Evolutionary conservation across 495 filamentous ascomycete species (phyloP), one percentile per base, ranked within the genome.

Genomic region (Trichoderma asperelloides): DNA sequence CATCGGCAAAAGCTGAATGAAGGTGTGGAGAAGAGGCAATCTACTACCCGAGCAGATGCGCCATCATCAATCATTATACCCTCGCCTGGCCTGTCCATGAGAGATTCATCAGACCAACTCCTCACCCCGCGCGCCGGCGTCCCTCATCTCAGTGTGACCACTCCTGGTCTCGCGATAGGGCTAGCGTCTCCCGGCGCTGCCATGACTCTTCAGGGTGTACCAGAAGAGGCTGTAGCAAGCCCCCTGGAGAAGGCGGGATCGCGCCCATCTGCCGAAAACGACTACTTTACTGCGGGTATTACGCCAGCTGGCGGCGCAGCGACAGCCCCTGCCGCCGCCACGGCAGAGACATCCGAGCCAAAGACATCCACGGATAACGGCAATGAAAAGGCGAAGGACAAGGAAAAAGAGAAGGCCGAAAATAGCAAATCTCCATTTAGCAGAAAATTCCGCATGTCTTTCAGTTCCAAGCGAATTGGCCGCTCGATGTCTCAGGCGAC

Each of bases 391-490:
- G 76, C 91, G 62, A 84, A 80, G 12, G 88, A 88, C 33, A 91
- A 88, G 70, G 87, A 89, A 62, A 87, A 72, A 60, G 77, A 92
- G 45, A 87, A 83, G 37, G 89, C 91, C 4, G 87, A 77, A 67
- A 76, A 79, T 23, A 45, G 39, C 39, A 96, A 93, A 73, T 87
- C 88, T 47, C 81, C 85, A 0, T 96, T 96, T 72, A 86, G 88
- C 4, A 95, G 94, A 79, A 95, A 94, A 72, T 93, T 97, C 76
- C 85, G 87, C 18, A 91, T 93, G 86, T 87, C 90, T 7, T 89
- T 90, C 73, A 85, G 87, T 62, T 85, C 80, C 72, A 96, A 94
- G 80, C 96, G 93, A 69, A 79, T 96, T 6, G 87, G 87, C 13
- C 87, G 90, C 30, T 85, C 84, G 15, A 82, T 86, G n/a, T 92